A percentile compares a stretch with the other conserved stretches of the same genome.
These are phyloP conservation scores for Tetrastigma voinierianum DNA, from an alignment of 164 flowering plant species.

Conservation along the genomic window DNA sequence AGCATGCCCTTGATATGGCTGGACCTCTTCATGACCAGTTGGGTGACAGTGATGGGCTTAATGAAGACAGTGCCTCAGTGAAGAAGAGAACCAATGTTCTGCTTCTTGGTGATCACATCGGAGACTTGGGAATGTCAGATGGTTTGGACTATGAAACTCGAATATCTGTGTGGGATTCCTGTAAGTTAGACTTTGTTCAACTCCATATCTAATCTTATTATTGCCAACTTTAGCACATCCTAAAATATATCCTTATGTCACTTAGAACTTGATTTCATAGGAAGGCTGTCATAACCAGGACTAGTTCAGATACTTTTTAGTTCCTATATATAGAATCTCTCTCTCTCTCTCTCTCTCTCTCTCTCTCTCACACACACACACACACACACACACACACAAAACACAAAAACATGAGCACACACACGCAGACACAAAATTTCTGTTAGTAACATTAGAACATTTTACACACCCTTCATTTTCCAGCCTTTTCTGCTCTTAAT, in stretches of 20 bases:
- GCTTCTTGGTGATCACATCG: conserved; percentile 96
- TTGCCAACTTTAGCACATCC: background rate
- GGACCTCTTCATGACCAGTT: conserved; percentile 73
- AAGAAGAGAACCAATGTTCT: conserved; percentile 82
- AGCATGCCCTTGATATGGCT: conserved; percentile 97
- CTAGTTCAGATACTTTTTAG: too few relatives aligned
- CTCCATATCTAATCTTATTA: background rate
- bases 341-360: too few relatives aligned
- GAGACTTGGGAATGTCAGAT: conserved; percentile 95
- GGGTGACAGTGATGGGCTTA: conserved; percentile 43
- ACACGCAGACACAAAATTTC: too few relatives aligned
- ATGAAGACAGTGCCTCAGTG: conserved; percentile 44
- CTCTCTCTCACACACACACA: too few relatives aligned
- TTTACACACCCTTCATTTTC: too few relatives aligned
- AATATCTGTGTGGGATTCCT: conserved; percentile 83
- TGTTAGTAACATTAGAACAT: too few relatives aligned
- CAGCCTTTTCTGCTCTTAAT: too few relatives aligned
- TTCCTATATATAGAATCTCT: too few relatives aligned
- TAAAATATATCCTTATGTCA: background rate
- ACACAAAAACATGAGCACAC: too few relatives aligned
- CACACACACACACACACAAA: too few relatives aligned
- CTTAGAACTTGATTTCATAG: too few relatives aligned
- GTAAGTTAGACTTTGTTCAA: conserved; percentile 46
- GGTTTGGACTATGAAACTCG: conserved; percentile 82
- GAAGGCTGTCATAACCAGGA: too few relatives aligned